Evolutionary conservation across 768 basidiomycete genomes (phyloP).

Genomic region (Cyathus striatus): DNA sequence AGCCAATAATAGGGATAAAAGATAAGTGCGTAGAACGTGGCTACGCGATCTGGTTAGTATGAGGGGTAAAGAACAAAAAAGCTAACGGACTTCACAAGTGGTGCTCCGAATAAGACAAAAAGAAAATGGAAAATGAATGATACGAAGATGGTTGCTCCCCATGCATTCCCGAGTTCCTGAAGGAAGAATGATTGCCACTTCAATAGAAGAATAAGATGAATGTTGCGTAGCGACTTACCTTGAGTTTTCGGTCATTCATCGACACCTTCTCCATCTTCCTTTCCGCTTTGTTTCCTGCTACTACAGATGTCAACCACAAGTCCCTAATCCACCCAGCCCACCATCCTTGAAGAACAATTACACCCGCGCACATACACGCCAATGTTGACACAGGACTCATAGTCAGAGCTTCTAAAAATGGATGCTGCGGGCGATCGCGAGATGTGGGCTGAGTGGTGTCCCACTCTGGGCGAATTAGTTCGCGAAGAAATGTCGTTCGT

Average conservation of each 20-base stretch:
- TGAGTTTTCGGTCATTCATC: constrained; percentile 29
- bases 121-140: constrained; percentile 44
- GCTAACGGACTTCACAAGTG: constrained; percentile 46
- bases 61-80: constrained; percentile 2
- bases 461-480: constrained; percentile 23
- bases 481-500: constrained; percentile 43
- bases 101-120: constrained; percentile 72
- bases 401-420: constrained; percentile 66
- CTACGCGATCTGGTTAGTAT: constrained; percentile 6
- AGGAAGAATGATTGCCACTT: constrained; percentile 7
- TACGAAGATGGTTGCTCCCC: constrained; percentile 42
- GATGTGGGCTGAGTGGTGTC: constrained; percentile 30
- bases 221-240: constrained; percentile 23
- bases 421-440: constrained; percentile 63
- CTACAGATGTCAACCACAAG: constrained; percentile 45
- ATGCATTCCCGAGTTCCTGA: constrained; percentile 50
- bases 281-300: constrained; percentile 37
- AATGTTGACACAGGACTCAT: constrained; percentile 53
- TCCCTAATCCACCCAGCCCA: constrained; percentile 66
- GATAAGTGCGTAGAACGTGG: constrained; percentile 47
- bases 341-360: constrained; percentile 53
- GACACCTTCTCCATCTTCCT: constrained; percentile 35
- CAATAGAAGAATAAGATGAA: constrained; percentile 1
- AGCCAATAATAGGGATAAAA: constrained; percentile 66
- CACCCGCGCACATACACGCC: constrained; percentile 51